Percentiles rank a stretch among this genome's conserved stretches.
Evolutionary conservation across 768 basidiomycete species (phyloP).

Genomic region (Boletus tomentosulus): DNA sequence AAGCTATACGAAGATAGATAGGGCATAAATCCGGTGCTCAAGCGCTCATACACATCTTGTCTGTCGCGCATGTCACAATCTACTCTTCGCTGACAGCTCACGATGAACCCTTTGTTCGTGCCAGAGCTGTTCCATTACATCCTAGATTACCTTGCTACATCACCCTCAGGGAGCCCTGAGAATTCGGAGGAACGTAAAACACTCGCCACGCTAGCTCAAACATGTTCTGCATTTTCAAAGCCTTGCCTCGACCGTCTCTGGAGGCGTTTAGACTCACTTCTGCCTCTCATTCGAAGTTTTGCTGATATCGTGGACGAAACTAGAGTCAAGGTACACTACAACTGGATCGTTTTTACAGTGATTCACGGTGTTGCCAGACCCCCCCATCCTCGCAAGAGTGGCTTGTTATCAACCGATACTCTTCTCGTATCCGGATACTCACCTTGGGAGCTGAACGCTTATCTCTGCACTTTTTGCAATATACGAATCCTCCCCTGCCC

Average conservation of each 20-base stretch:
- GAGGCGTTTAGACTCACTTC: not conserved
- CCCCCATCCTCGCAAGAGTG: not conserved
- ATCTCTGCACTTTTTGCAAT: not conserved
- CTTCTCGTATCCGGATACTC: not conserved
- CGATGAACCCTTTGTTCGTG: not conserved
- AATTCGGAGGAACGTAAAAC: not conserved
- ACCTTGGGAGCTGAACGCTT: not conserved
- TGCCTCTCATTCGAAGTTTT: not conserved
- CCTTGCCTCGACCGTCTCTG: slow-evolving; percentile 1
- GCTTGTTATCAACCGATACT: not conserved
- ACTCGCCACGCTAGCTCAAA: not conserved
- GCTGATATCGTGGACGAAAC: not conserved
- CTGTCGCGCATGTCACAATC: no score
- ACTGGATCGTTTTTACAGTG: not conserved
- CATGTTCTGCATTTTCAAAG: not conserved
- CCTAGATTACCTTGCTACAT: not conserved
- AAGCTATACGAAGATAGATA: no score
- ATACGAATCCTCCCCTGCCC: not conserved
- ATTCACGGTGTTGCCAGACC: not conserved
- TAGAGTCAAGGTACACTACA: not conserved
- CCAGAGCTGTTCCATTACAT: not conserved
- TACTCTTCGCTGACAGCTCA: no score
- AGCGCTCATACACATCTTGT: no score
- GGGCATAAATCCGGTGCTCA: no score
- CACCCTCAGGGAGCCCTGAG: not conserved